Conservation (phyloP, 805 yeast species). For the Candida ponderosae region DNA sequence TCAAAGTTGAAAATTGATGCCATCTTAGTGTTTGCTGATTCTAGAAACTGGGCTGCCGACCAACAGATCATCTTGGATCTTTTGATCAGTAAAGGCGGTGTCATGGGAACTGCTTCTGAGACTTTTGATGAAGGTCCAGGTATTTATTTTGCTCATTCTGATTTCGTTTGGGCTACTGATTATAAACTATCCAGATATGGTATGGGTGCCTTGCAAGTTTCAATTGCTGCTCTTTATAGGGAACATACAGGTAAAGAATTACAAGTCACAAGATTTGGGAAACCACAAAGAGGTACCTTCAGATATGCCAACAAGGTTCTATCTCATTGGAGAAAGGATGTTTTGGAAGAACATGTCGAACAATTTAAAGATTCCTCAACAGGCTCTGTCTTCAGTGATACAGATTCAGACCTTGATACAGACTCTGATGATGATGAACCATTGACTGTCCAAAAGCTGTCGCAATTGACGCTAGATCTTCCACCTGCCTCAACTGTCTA, state of each 20-base stretch:
- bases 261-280: constrained; percentile 78
- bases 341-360: constrained; percentile 66
- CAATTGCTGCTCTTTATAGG: constrained; percentile 75
- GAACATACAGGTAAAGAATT: constrained; percentile 81
- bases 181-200: constrained; percentile 79
- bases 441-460: constrained; percentile 35
- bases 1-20: constrained; percentile 65
- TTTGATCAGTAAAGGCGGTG: constrained; percentile 67
- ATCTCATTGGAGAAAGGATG: constrained; percentile 70
- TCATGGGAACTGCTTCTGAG: constrained; percentile 73
- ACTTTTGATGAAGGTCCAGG: constrained; percentile 73
- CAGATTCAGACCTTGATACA: constrained; percentile 19
- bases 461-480: constrained; percentile 42
- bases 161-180: constrained; percentile 90
- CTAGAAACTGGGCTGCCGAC: constrained; percentile 90
- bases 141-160: constrained; percentile 84
- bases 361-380: constrained; percentile 15
- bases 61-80: constrained; percentile 84
- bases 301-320: constrained; percentile 75
- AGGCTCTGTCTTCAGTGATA: constrained; percentile 13
- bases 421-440: constrained; percentile 34
- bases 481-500: constrained; percentile 85
- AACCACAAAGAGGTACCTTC: constrained; percentile 85
- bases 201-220: constrained; percentile 90
- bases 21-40: constrained; percentile 83